Evolutionary conservation across 768 basidiomycete species (phyloP).

Genomic region (Boletus rubescentipes): DNA sequence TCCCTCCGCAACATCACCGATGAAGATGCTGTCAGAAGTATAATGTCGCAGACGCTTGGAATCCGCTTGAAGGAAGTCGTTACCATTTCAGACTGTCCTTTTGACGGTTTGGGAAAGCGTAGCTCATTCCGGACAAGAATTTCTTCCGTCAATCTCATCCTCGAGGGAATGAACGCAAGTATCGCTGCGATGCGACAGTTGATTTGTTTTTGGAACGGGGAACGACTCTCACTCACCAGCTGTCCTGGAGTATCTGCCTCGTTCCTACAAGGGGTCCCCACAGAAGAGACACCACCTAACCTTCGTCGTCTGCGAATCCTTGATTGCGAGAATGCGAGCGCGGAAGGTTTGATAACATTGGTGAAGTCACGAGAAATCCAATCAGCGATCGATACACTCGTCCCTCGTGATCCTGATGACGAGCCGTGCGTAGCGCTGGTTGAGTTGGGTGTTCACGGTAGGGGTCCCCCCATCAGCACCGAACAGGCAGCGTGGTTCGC

Average conservation of each 20-base stretch:
- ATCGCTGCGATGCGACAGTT: background rate
- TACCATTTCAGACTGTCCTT: background rate
- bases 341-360: background rate
- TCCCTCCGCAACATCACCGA: background rate
- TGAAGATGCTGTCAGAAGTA: background rate
- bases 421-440: slow-evolving; percentile 3
- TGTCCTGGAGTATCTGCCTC: slow-evolving; percentile 1
- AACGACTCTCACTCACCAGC: slow-evolving; percentile 3
- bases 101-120: slow-evolving; percentile 1
- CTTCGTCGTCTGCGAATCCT: slow-evolving; percentile 5
- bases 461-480: background rate
- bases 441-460: slow-evolving; percentile 3
- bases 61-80: slow-evolving; percentile 2
- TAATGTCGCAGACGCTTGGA: slow-evolving; percentile 4
- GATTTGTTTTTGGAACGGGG: slow-evolving; percentile 10
- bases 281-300: background rate
- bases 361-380: slow-evolving; percentile 4
- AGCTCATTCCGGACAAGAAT: background rate
- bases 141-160: background rate
- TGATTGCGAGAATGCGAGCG: slow-evolving; percentile 3
- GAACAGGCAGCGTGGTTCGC: slow-evolving; percentile 8
- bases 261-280: slow-evolving; percentile 5
- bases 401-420: background rate
- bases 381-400: background rate
- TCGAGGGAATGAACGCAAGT: background rate